phyloP scores from a whole-genome alignment of 768 basidiomycete genomes.

The Clitopilus passeckerianus region DNA sequence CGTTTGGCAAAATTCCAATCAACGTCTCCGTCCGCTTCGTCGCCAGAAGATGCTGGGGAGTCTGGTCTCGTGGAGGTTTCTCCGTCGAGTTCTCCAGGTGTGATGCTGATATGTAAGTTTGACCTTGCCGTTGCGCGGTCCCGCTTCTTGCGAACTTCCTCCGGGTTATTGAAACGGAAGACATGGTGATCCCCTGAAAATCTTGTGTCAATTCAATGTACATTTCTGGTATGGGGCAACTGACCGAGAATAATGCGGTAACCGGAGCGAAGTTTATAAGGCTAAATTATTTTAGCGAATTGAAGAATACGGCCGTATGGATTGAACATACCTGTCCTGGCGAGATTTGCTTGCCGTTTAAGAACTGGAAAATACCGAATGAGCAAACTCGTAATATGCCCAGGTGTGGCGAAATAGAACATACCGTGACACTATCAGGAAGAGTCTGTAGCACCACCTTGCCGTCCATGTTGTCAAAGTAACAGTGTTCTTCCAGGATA shows the following conservation, averaged over 20 bases:
- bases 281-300: slow-evolving; percentile 27
- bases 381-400: neutral
- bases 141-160: slow-evolving; percentile 88
- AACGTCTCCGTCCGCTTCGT: slow-evolving; percentile 55
- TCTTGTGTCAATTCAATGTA: neutral
- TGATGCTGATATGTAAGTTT: slow-evolving; percentile 57
- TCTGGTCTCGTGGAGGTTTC: slow-evolving; percentile 68
- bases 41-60: slow-evolving; percentile 67
- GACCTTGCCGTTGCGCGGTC: slow-evolving; percentile 76
- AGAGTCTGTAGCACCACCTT: slow-evolving; percentile 79
- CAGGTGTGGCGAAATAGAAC: slow-evolving; percentile 18
- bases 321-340: slow-evolving; percentile 60
- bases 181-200: slow-evolving; percentile 87
- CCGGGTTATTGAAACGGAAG: slow-evolving; percentile 95
- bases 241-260: slow-evolving; percentile 94
- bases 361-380: slow-evolving; percentile 48
- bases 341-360: slow-evolving; percentile 88
- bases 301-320: neutral
- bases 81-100: slow-evolving; percentile 64
- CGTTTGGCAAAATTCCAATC: slow-evolving; percentile 98
- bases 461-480: slow-evolving; percentile 82
- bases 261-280: slow-evolving; percentile 86
- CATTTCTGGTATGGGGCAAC: slow-evolving; percentile 14
- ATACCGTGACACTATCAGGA: slow-evolving; percentile 78
- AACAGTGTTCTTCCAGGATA: slow-evolving; percentile 90